Base-by-base conservation (phyloP, 345 rosid species). In the Corymbia maculata region DNA sequence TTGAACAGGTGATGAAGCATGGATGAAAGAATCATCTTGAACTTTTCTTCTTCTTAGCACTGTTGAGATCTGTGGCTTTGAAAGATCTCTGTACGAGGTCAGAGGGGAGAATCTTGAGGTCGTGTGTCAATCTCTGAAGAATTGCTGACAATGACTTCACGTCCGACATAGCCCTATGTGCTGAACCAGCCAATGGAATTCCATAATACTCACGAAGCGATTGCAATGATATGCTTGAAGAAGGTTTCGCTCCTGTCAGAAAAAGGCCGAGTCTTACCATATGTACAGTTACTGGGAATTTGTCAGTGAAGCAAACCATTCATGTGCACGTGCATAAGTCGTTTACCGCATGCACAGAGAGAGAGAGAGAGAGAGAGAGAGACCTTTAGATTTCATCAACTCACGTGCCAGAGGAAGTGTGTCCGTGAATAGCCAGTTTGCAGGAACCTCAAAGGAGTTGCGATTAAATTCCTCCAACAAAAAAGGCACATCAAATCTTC, bases 141-240 rank as follows among this genome's bases (percentile, higher is more conserved):
- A 97, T 85, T 89, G 91, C 49, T 45, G 98, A 92, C 89, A 96
- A 89, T n/a, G 90, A 53, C 13, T 88, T 91, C 79, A 94, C 99
- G 87, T 97, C 99, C 10, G 98, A 89, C 96, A 96, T 93, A 66
- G 99, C 99, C 91, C 99, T 93, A 75, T 97, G 99, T 85, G 99
- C 96, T 24, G 94, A 79, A 91, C 97, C 98, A 3, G 87, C 89
- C 79, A 91, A 91, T 10, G 91, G 85, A 28, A 96, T 90, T 9
- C 45, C 28, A 30, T 92, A 95, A 88, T 89, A 85, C 86, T 95
- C 91, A 0, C 94, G 90, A 8, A 97, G 94, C 9, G 90, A 93
- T 92, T 92, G 53, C 91, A 97, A 89, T 13, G 94, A 88, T 12
- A 85, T 19, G 89, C 91, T 90, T 53, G 92, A 88, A 66, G 94